These are phyloP conservation scores for Somion occarium DNA, from an alignment of 1,284 basidiomycete species.

Conservation along the genomic window DNA sequence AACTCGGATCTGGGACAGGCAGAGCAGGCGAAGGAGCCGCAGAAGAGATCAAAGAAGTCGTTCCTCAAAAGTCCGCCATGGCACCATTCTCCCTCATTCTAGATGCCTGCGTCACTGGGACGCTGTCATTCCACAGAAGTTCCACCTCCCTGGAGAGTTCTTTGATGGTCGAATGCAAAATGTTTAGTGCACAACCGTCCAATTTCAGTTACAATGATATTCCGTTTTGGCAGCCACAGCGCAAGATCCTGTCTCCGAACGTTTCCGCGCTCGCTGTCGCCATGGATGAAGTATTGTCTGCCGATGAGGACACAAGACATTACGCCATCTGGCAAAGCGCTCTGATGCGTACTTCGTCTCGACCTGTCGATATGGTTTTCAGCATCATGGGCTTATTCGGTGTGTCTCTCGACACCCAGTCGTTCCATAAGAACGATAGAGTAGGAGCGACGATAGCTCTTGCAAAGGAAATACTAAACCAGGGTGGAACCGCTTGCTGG, in stretches of 20 bases:
- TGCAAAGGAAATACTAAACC: conserved; percentile 15
- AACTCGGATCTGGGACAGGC: background rate
- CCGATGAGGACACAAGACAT: conserved; percentile 5
- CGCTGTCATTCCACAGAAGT: background rate
- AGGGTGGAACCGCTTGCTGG: conserved; percentile 21
- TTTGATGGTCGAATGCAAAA: background rate
- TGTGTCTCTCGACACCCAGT: conserved; percentile 16
- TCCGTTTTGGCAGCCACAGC: background rate
- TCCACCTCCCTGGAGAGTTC: too few species aligned
- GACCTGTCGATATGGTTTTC: conserved; percentile 24
- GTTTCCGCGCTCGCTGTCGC: background rate
- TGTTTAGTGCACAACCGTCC: background rate
- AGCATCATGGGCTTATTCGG: conserved; percentile 27
- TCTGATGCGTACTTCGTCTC: conserved; percentile 22
- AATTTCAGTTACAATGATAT: background rate
- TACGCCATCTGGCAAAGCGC: conserved; percentile 18
- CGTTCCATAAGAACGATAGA: conserved; percentile 18
- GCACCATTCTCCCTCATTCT: background rate
- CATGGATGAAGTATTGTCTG: background rate
- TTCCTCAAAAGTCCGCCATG: background rate
- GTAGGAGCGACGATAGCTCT: conserved; percentile 22
- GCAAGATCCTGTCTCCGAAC: background rate
- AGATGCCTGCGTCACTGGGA: background rate
- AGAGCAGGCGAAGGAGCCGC: background rate
- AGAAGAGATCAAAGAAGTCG: background rate